Evolutionary conservation across 2,329 filamentous ascomycete genomes (phyloP).

Genomic region (Fusarium zealandicum): DNA sequence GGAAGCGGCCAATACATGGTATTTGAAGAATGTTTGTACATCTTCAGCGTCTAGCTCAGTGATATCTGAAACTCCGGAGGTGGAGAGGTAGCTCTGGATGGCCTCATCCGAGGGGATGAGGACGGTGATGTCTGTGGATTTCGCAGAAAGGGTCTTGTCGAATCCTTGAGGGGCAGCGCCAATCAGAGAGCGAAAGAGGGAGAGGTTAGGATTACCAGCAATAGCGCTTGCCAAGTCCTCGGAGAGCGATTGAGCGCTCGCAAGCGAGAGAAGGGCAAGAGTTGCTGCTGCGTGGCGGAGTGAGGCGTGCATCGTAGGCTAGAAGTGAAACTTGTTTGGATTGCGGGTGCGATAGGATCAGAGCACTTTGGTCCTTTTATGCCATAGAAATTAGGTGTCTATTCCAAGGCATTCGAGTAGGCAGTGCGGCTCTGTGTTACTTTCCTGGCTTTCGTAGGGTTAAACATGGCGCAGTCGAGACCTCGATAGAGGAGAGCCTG

Average conservation of each 20-base stretch:
- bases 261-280: slow-evolving; percentile 8
- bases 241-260: slow-evolving; percentile 13
- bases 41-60: slow-evolving; percentile 9
- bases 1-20: slow-evolving; percentile 22
- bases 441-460: neutral
- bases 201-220: slow-evolving; percentile 17
- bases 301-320: slow-evolving; percentile 8
- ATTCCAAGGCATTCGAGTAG: too few relatives aligned
- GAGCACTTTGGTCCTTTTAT: neutral
- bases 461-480: neutral
- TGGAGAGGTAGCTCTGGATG: slow-evolving; percentile 22
- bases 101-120: slow-evolving; percentile 32
- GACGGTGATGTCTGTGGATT: slow-evolving; percentile 26
- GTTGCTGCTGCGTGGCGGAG: neutral
- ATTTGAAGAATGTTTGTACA: slow-evolving; percentile 28
- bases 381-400: too few relatives aligned
- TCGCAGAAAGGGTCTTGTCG: neutral
- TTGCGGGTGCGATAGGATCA: too few relatives aligned
- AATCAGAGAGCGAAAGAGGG: slow-evolving; percentile 25
- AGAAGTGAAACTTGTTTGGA: neutral
- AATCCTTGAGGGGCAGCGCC: slow-evolving; percentile 2
- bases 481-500: neutral
- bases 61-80: slow-evolving; percentile 2
- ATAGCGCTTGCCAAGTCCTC: slow-evolving; percentile 20
- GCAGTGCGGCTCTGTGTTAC: too few relatives aligned